Base-by-base conservation (phyloP, 768 basidiomycete genomes). In the Coprinellus micaceus region DNA sequence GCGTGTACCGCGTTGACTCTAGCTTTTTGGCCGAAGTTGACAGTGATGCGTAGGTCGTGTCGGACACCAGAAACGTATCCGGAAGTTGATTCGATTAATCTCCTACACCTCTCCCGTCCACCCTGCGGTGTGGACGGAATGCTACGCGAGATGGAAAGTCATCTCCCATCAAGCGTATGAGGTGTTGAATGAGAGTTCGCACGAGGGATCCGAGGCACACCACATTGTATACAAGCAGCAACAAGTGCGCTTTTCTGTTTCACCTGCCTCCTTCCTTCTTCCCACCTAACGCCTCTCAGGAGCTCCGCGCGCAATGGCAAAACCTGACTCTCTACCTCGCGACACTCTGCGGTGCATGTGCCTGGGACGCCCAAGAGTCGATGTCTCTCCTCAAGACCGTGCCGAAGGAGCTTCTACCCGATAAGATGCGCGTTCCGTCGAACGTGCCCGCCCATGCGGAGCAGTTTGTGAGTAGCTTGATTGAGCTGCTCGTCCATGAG, bases 121-220 rank as follows among this genome's bases (percentile, higher is more conserved):
- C 52, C 74, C 88, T 21, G 88, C 87, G 0, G 86, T 90, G 2
- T 94, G 91, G 91, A 78, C 86, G 60, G 91, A 94, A 64, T 86
- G 83, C 58, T 92, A 86, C 67, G 85, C 80, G 74, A 77, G 89
- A 47, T 93, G 90, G 89, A 76, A 77, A 25, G 70, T 75, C 4
- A 69, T 92, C 43, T 82, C 82, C 13, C 88, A 89, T 64, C 72
- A 78, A 48, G 72, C 87, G 44, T 76, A 79, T 59, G 79, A 74
- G 15, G 59, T 63, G 6, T 53, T 71, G 19, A 67, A 65, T 19
- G 74, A 76, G 61, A 59, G n/a, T 54, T 59, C 53, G 65, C 33
- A 6, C 13, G 62, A 60, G 64, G 57, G 65, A 69, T 21, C 67
- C 65, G 4, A 64, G 67, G 56, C 63, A 69, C 26, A 7, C 61